These are phyloP conservation scores for Kodamaea plutei DNA, from an alignment of 1,139 yeast species.

Conservation along the genomic window DNA sequence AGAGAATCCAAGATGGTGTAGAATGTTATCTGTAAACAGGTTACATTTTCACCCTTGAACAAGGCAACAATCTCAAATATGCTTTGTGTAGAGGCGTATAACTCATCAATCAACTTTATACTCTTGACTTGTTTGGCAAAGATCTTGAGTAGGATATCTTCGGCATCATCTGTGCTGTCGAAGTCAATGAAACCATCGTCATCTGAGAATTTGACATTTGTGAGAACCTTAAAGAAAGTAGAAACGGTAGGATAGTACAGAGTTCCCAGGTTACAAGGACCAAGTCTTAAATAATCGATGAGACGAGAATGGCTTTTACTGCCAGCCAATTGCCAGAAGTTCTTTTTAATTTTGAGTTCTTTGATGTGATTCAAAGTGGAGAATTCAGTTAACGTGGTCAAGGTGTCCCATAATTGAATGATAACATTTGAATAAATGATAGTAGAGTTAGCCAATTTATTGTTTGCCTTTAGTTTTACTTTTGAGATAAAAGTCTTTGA, in stretches of 20 bases:
- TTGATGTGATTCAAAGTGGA: slow-evolving; percentile 7
- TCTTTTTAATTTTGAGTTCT: slow-evolving; percentile 30
- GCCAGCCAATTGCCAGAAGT: slow-evolving; percentile 53
- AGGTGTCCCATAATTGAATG: slow-evolving; percentile 46
- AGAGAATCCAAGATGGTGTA: slow-evolving; percentile 11
- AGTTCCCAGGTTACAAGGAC: slow-evolving; percentile 51
- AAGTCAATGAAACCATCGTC: slow-evolving; percentile 19
- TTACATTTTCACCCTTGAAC: slow-evolving; percentile 8
- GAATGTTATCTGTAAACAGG: slow-evolving; percentile 6
- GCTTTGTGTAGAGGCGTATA: slow-evolving; percentile 21
- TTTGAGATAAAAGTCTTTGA: slow-evolving; percentile 51
- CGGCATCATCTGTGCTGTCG: slow-evolving; percentile 17
- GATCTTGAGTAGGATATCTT: slow-evolving; percentile 13
- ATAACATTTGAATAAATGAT: slow-evolving; percentile 43
- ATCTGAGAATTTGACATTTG: slow-evolving; percentile 10
- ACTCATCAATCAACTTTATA: slow-evolving; percentile 11
- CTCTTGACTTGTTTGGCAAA: slow-evolving; percentile 17
- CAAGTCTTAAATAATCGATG: slow-evolving; percentile 43
- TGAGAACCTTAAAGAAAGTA: slow-evolving; percentile 20
- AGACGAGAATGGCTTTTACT: slow-evolving; percentile 38
- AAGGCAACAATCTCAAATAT: slow-evolving; percentile 13
- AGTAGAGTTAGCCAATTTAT: slow-evolving; percentile 23
- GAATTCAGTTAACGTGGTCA: slow-evolving; percentile 38
- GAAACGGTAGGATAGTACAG: slow-evolving; percentile 36
- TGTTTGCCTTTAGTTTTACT: slow-evolving; percentile 36